Evolutionary conservation across 2,329 filamentous ascomycete genomes (phyloP), one percentile per base, ranked within the genome.

Genomic region (Aschersonia sp.): DNA sequence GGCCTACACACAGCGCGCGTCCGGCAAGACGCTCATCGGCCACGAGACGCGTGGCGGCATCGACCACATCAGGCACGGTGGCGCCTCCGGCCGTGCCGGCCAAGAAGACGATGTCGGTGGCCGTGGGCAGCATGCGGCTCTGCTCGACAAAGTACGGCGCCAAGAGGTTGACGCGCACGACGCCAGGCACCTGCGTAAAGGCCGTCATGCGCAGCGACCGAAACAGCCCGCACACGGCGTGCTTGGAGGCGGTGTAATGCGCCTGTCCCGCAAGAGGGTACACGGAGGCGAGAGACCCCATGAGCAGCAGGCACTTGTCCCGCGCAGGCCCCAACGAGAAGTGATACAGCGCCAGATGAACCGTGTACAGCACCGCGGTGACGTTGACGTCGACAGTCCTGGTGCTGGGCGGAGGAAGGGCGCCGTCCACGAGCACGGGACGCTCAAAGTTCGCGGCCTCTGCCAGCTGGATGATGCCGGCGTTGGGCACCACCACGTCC

Each of bases 141-240:
- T 77, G 81, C 54, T 79, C 74, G 55, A 72, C 66, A 59, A 83
- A 85, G 61, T 84, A 85, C 0, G 82, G 82, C 50, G 72, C 74
- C n/a, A 85, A 59, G 56, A 84, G 68, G 57, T 85, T 85, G 50
- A 82, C 66, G 43, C 82, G 71, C 42, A 85, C 64, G 30, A 75
- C 75, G 43, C 44, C 29, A 29, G 40, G 31, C 47, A 28, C 9
- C 42, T 70, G 62, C 5, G 50, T 30, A 38, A 57, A 59, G 2
- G 71, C 65, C 0, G 71, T 72, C 4, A 66, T 59, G 12, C 80
- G 70, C 44, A 85, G 63, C 5, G 70, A 68, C 43, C 81, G 71
- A 60, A 81, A 84, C 35, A 84, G 64, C 0, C 81, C 82, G 9
- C 82, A 67, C 0, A 85, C 72, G 28, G 71, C 81, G 61, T 85